phyloP scores from a whole-genome alignment of 257 asterid genomes.

The Eucommia ulmoides region DNA sequence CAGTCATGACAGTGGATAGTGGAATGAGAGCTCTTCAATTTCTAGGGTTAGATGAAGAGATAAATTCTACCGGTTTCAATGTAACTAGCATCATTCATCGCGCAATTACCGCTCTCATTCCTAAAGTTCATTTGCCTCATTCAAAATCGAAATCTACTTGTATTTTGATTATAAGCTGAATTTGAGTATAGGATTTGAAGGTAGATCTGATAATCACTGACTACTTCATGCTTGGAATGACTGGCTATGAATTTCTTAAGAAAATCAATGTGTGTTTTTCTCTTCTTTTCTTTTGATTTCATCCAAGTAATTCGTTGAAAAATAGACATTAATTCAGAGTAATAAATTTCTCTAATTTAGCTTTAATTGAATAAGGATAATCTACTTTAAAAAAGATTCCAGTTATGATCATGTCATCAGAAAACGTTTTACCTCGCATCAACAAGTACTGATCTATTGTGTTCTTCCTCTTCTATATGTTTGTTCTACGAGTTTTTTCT shows the following conservation, averaged over 20 bases:
- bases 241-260: constrained; percentile 76
- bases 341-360: constrained; percentile 2
- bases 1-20: too few species aligned
- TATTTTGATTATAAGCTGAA: too few species aligned
- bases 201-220: constrained; percentile 88
- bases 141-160: too few species aligned
- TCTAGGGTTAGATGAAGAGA: too few species aligned
- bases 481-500: too few species aligned
- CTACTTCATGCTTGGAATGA: constrained; percentile 96
- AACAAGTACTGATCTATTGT: too few species aligned
- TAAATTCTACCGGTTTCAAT: too few species aligned
- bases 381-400: constrained; percentile 74
- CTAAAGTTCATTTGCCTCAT: too few species aligned
- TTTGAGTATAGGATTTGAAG: constrained; percentile 71
- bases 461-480: constrained; percentile 28
- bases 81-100: too few species aligned
- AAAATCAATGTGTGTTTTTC: constrained; percentile 52
- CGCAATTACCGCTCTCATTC: too few species aligned
- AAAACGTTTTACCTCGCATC: too few species aligned
- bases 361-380: constrained; percentile 54
- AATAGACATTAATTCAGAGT: not conserved
- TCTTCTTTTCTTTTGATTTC: constrained; percentile 2
- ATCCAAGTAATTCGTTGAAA: not conserved
- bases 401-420: constrained; percentile 96
- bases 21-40: too few species aligned